Evolutionary conservation across 768 basidiomycete species (phyloP), one percentile per base, ranked within the genome.

Genomic region (Pluteus cervinus): DNA sequence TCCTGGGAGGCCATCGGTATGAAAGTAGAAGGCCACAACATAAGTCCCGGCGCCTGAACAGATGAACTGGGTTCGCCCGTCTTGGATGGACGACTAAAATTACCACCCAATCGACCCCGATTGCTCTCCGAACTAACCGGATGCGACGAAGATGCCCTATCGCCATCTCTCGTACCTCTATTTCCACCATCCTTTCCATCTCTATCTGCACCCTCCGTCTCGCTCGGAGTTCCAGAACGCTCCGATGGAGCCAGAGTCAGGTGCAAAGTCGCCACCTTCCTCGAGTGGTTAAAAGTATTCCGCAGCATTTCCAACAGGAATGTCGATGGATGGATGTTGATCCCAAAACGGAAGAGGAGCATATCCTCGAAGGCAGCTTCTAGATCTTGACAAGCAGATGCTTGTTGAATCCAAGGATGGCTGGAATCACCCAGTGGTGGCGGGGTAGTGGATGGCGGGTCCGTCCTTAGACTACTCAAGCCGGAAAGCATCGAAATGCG

Each of bases 341-440:
- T 60, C 17, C 65, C 64, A 42, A 65, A 77, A 48, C 69, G 69
- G 44, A 54, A 47, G 7, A 50, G 50, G 14, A 87, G 61, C 80
- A 85, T 82, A 16, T 66, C 58, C 42, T 68, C 60, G 53, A 81
- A 86, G 11, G 78, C 55, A 5, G 47, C 58, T 53, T 87, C 85
- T 18, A 85, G 48, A 18, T 69, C 58, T 32, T 60, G 58, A 28
- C 71, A 69, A 7, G 66, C 55, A 10, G 50, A 46, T 5, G 56
- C 60, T 29, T 64, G 66, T 21, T 41, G 48, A 39, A 61, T 53
- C 71, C 74, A 79, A 9, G 37, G 30, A 32, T 29, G 16, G 24
- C 28, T 18, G 15, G 30, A n/a, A n/a, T n/a, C n/a, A n/a, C n/a
- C n/a, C n/a, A n/a, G n/a, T n/a, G n/a, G n/a, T 5, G 32, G 21